A percentile compares a stretch with the other conserved stretches of the same genome.
phyloP scores from a whole-genome alignment of 2,329 filamentous ascomycete genomes.

The Penicillium sp. region DNA sequence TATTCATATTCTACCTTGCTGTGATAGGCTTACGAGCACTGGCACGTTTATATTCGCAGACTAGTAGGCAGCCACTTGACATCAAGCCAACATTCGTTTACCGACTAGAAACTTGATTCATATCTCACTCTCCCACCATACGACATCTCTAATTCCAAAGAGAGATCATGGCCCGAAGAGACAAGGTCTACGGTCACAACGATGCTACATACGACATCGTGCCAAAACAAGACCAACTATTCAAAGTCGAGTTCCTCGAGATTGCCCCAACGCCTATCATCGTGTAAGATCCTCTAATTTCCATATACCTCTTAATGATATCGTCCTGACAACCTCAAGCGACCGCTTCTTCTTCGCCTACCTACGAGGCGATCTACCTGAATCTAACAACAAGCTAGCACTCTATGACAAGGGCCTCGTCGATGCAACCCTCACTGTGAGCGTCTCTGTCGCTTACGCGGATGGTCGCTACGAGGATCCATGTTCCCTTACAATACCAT shows the following conservation, averaged over 20 bases:
- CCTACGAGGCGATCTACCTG: constrained; percentile 19
- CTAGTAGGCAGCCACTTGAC: too few species aligned
- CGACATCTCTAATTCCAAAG: not conserved
- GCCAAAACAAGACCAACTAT: constrained; percentile 21
- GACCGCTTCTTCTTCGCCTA: constrained; percentile 24
- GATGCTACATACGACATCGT: constrained; percentile 23
- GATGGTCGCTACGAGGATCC: constrained; percentile 15
- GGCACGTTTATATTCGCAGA: too few species aligned
- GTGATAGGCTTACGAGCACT: too few species aligned
- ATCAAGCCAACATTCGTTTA: too few species aligned
- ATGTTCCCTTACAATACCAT: constrained; percentile 14
- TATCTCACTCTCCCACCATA: too few species aligned
- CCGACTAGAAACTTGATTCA: too few species aligned
- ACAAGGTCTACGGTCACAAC: constrained; percentile 22
- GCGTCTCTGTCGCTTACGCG: constrained; percentile 20
- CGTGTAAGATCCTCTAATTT: constrained; percentile 17
- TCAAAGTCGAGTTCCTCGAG: constrained; percentile 16
- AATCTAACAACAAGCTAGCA: constrained; percentile 23
- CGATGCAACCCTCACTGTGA: constrained; percentile 21
- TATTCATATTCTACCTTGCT: too few species aligned
- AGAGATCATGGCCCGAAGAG: constrained; percentile 21
- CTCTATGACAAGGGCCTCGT: constrained; percentile 21
- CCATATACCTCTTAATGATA: constrained; percentile 4
- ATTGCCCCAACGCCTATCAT: constrained; percentile 21
- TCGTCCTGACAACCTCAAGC: constrained; percentile 13